Base-by-base conservation (phyloP, 2,329 filamentous ascomycete species). In the Cryphonectria nitschkei region DNA sequence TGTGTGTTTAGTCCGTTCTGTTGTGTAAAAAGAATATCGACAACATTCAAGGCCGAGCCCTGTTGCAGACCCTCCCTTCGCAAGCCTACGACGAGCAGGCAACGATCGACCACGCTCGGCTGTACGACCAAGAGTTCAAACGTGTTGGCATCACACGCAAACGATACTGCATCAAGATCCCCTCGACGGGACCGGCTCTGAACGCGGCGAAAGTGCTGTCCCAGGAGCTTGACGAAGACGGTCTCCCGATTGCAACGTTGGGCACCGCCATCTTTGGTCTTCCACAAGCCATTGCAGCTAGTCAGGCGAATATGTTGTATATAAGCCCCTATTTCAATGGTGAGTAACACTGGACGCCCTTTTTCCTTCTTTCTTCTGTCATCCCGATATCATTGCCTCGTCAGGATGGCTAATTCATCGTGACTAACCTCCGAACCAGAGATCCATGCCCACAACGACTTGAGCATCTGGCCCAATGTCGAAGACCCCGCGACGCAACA, bases 311-410 rank as follows among this genome's bases (percentile, higher is more conserved):
- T 1, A 83, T 82, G 74, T 76, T 84, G 4, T 85, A 82, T 69
- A 84, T 86, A 75, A 85, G 83, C 73, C 84, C 84, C 3, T 86
- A 87, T 69, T 85, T 81, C 67, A 86, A 86, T 70, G 81, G 82
- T 82, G 70, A 68, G 78, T 63, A 41, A 16, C 8, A 29, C 7
- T 34, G 22, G 16, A 4, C 37, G n/a, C 6, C 39, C 16, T 62
- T 9, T 39, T 39, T 11, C n/a, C 39, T 8, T 39, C 16, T 26
- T 9, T 16, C 3, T 26, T 22, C 39, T 60, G 2, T 16, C 22
- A 19, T 11, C 37, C 37, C 37, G 11, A 39, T 13, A 26, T 29
- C 6, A 67, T n/a, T 1, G 11, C 9, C 11, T 39, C 5, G 16
- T 29, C 60, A 61, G 62, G 13, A 4, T 64, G 16, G 13, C 16